Percentiles rank a stretch among this genome's conserved stretches.
Conservation (phyloP, 352 stramenopile genomes). For the Phytophthora aleatoria region DNA sequence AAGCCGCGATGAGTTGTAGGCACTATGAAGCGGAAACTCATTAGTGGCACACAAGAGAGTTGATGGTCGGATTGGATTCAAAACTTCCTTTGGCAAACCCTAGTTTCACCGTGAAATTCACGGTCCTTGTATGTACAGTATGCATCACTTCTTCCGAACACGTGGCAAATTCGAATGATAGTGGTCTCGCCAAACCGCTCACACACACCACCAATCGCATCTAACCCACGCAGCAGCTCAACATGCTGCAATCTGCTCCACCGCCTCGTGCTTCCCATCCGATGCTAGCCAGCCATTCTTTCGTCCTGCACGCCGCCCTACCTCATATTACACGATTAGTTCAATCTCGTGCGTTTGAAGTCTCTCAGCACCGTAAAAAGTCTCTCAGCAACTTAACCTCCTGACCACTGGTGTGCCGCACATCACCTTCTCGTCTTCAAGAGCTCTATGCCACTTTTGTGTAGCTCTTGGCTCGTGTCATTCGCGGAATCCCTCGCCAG, state of each 20-base stretch:
- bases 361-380: slow-evolving; percentile 4
- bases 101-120: too few species aligned
- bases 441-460: slow-evolving; percentile 17
- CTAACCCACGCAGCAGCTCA: not conserved
- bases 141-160: not conserved
- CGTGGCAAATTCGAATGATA: not conserved
- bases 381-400: slow-evolving; percentile 10
- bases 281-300: not conserved
- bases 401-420: not conserved
- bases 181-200: not conserved
- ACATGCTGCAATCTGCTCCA: not conserved
- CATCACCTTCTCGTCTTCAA: slow-evolving; percentile 17
- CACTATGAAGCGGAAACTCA: too few species aligned
- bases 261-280: not conserved
- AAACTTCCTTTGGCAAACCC: too few species aligned
- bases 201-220: not conserved
- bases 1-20: not conserved
- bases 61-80: too few species aligned
- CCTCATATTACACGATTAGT: slow-evolving; percentile 3
- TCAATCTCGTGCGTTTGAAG: slow-evolving; percentile 3
- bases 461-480: not conserved
- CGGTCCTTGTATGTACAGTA: too few species aligned
- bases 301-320: not conserved
- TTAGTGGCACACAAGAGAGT: too few species aligned
- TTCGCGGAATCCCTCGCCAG: slow-evolving; percentile 17